Evolutionary conservation across 2,329 filamentous ascomycete genomes (phyloP).

Genomic region (Tolypocladium guangdongense): DNA sequence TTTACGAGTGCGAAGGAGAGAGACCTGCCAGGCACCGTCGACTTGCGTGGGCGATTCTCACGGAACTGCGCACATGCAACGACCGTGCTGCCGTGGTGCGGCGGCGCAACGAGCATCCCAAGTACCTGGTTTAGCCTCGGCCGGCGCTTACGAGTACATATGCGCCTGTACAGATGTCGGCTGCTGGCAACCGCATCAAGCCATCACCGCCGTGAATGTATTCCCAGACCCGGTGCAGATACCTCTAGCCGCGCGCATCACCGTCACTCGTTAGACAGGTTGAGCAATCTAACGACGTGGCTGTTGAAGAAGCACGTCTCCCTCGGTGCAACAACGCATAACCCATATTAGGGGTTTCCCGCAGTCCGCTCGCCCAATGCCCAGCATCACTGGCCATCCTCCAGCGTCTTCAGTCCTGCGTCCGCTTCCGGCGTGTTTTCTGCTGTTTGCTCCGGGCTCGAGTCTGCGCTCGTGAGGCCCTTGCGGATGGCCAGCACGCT

Average conservation of each 20-base stretch:
- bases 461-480: constrained; percentile 51
- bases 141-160: too few relatives aligned
- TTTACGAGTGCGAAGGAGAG: too few relatives aligned
- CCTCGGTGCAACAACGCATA: background rate
- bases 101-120: background rate
- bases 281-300: background rate
- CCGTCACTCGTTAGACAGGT: background rate
- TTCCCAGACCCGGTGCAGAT: too few relatives aligned
- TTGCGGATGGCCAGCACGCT: constrained; percentile 87
- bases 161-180: too few relatives aligned
- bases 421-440: constrained; percentile 2
- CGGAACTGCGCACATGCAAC: background rate
- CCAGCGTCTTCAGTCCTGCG: background rate
- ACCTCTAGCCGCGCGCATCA: background rate
- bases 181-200: too few relatives aligned
- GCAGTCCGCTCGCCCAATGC: background rate
- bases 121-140: background rate
- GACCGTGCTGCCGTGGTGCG: background rate
- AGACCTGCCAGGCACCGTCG: background rate
- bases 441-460: constrained; percentile 7
- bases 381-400: background rate
- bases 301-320: background rate
- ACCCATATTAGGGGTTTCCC: background rate
- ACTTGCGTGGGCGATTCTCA: background rate
- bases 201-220: too few relatives aligned